Base-by-base conservation (phyloP, 768 basidiomycete species). In the Termitomyces sp. region DNA sequence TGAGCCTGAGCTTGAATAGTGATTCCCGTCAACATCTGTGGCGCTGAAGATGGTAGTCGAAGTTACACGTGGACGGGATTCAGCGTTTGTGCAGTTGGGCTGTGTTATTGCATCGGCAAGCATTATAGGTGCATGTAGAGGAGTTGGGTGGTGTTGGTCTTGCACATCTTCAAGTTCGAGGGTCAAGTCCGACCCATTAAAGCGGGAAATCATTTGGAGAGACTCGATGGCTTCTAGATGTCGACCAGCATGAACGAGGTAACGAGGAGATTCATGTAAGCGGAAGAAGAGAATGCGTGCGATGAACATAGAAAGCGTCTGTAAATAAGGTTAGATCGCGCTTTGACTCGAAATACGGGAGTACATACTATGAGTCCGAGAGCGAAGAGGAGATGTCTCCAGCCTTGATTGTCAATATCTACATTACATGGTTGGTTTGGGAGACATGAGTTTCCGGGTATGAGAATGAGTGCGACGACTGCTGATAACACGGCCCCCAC, bases 181-280 rank as follows among this genome's bases (percentile, higher is more conserved):
- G 3, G 76, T 71, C 0, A 94, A 71, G 53, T 85, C 76, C 16
- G 85, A 83, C 2, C 90, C 92, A 69, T 98, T 98, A 73, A 90
- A 93, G 33, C 79, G 79, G 3, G 91, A 90, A 45, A 99, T 98
- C 62, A 90, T 73, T 62, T 88, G 86, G 0, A 99, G 79, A 0
- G 87, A 86, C 62, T 90, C 82, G 36, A 96, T 72, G 0, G 95
- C 96, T 63, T 97, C 94, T 36, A 85, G 80, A 35, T 83, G 86
- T 45, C 93, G 82, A 16, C 94, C 93, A 0, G 91, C 87, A 47
- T 94, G 88, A 5, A 96, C 93, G 58, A 99, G 87, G 68, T 87
- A 98, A 24, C 94, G 85, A 2, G 97, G 94, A 0, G 94, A 95
- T 72, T 99, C 96, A 70, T 98, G 89, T 5, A 99, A 75, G 20